A percentile compares a stretch with the other conserved stretches of the same genome.
Conservation (phyloP, 257 asterid species). For the Capsicum pubescens region DNA sequence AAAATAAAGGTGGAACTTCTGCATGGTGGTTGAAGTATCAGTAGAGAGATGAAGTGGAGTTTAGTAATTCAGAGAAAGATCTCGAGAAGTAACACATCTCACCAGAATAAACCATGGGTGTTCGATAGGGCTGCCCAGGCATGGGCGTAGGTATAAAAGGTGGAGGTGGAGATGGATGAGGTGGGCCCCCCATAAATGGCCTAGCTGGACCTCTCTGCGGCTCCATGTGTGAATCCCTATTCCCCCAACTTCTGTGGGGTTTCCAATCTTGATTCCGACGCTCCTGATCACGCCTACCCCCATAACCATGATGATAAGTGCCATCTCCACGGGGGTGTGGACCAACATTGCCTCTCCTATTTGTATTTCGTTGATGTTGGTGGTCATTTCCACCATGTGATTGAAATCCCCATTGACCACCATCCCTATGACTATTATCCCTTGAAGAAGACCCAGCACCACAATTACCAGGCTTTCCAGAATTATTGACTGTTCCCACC, state of each 20-base stretch:
- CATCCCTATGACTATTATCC: constrained; percentile 53
- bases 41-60: not conserved
- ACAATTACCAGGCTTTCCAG: constrained; percentile 44
- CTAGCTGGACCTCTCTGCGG: constrained; percentile 56
- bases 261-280: constrained; percentile 60
- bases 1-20: constrained; percentile 59
- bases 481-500: constrained; percentile 39
- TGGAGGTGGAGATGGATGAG: constrained; percentile 40
- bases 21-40: constrained; percentile 41
- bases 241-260: constrained; percentile 56
- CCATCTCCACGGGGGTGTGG: constrained; percentile 69
- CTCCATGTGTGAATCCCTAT: constrained; percentile 59
- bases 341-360: constrained; percentile 63
- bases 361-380: constrained; percentile 59
- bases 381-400: constrained; percentile 55
- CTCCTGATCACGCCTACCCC: constrained; percentile 74
- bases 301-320: constrained; percentile 51
- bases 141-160: constrained; percentile 51
- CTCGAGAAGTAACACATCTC: constrained; percentile 37
- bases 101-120: constrained; percentile 68
- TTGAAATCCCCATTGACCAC: constrained; percentile 58
- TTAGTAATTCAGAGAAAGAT: constrained; percentile 1
- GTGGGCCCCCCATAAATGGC: constrained; percentile 61
- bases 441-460: constrained; percentile 46
- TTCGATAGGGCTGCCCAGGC: constrained; percentile 48